phyloP scores from a whole-genome alignment of 352 stramenopile species.

The Phytophthora fragariaefolia region DNA sequence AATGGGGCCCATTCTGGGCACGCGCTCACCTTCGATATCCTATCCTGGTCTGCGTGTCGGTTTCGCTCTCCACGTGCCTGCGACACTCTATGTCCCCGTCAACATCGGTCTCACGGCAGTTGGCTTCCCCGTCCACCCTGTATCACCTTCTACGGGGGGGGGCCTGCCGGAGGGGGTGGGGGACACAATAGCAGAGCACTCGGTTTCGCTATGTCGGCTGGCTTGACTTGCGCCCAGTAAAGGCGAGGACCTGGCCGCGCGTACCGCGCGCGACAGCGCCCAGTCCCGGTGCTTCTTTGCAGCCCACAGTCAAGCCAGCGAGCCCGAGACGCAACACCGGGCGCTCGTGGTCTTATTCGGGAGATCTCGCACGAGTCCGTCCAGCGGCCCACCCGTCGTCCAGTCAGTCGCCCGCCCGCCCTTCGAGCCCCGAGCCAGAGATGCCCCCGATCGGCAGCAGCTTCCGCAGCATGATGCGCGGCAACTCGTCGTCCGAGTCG shows the following conservation, averaged over 20 bases:
- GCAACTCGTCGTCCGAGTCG: constrained; percentile 61
- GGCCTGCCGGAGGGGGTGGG: too few relatives aligned
- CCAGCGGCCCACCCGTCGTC: too few relatives aligned
- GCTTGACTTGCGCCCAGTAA: neutral
- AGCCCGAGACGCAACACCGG: constrained; percentile 4
- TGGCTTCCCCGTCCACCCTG: too few relatives aligned
- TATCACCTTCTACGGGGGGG: constrained; percentile 4
- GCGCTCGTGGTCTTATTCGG: constrained; percentile 28
- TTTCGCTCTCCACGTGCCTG: too few relatives aligned
- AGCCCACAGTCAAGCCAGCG: constrained; percentile 29
- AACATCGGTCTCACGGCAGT: too few relatives aligned
- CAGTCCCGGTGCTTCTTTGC: neutral
- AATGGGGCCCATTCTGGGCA: too few relatives aligned
- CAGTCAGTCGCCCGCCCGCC: constrained; percentile 4
- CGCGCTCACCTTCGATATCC: neutral
- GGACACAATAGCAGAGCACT: neutral
- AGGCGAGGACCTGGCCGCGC: neutral
- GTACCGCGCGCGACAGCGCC: neutral
- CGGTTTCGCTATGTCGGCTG: neutral
- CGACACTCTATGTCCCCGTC: too few relatives aligned
- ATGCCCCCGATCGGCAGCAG: constrained; percentile 65
- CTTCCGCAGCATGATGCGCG: constrained; percentile 71
- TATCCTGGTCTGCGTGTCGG: too few relatives aligned
- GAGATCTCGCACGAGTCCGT: constrained; percentile 5
- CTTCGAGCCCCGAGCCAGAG: too few relatives aligned